Evolutionary conservation across 768 basidiomycete species (phyloP).

Genomic region (Collybia mongolica): DNA sequence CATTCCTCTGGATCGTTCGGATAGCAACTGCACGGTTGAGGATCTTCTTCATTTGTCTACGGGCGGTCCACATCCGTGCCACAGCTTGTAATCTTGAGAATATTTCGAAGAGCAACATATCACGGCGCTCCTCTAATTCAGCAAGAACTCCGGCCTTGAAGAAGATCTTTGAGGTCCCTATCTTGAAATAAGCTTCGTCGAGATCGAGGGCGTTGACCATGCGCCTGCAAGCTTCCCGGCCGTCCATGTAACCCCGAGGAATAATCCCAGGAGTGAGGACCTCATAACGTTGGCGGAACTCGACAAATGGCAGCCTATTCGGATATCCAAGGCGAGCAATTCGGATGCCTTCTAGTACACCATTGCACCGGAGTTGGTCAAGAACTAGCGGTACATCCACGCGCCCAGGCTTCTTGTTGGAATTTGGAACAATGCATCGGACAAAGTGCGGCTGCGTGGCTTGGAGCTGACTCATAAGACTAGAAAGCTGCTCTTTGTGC

Average conservation of each 20-base stretch:
- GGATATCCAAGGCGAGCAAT: constrained; percentile 98
- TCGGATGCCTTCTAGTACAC: constrained; percentile 97
- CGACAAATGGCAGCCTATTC: constrained; percentile 93
- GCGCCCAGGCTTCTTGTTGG: constrained; percentile 84
- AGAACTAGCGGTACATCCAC: constrained; percentile 94
- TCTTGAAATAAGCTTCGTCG: constrained; percentile 80
- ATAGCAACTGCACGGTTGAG: constrained; percentile 90
- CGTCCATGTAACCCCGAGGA: constrained; percentile 96
- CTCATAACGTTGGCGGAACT: constrained; percentile 97
- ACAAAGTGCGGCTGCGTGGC: constrained; percentile 98
- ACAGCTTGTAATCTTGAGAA: constrained; percentile 88
- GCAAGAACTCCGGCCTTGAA: constrained; percentile 98
- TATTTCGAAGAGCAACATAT: constrained; percentile 82
- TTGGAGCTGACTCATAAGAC: constrained; percentile 87
- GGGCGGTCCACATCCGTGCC: constrained; percentile 80
- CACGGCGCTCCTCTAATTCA: constrained; percentile 91
- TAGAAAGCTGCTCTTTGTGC: constrained; percentile 92
- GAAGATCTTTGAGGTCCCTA: constrained; percentile 97
- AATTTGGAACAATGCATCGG: constrained; percentile 95
- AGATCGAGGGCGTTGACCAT: constrained; percentile 91
- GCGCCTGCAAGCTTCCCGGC: constrained; percentile 86
- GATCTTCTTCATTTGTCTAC: constrained; percentile 92
- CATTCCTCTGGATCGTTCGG: constrained; percentile 92
- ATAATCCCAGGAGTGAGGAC: constrained; percentile 92
- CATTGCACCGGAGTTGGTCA: constrained; percentile 96